These are phyloP conservation scores for Raphanus hybrid DNA, from an alignment of 441 rosid genomes.

Conservation along the genomic window DNA sequence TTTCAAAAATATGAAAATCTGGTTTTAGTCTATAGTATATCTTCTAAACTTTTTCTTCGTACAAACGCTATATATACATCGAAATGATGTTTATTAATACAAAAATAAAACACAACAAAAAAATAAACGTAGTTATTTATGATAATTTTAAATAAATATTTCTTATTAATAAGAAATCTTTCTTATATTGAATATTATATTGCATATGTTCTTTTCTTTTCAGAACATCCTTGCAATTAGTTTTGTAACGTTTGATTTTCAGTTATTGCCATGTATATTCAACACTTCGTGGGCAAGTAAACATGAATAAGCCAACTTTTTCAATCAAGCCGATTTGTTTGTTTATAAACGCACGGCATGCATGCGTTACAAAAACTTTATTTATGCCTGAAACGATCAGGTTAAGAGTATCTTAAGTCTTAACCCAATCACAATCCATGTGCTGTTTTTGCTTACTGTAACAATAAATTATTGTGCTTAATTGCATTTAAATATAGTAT, in stretches of 20 bases:
- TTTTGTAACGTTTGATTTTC: slow-evolving; percentile 10
- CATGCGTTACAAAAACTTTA: slow-evolving; percentile 15
- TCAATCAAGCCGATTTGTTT: slow-evolving; percentile 11
- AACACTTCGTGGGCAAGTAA: background rate
- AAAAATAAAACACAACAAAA: too few species aligned
- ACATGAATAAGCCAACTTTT: slow-evolving; percentile 21
- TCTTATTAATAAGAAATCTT: too few species aligned
- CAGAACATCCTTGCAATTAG: background rate
- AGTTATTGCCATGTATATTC: background rate
- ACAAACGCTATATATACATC: background rate
- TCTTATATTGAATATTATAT: background rate
- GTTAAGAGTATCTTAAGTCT: background rate
- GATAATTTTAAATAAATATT: too few species aligned
- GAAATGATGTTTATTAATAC: background rate
- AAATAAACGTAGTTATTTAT: background rate
- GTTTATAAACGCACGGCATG: slow-evolving; percentile 5
- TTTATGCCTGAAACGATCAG: background rate
- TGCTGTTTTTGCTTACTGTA: background rate
- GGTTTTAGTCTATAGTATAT: background rate
- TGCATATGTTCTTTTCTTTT: background rate
- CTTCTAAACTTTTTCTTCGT: background rate
- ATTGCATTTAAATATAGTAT: too few species aligned
- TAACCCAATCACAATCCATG: slow-evolving; percentile 11
- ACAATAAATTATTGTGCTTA: background rate
- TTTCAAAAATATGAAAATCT: too few species aligned